Evolutionary conservation across 2,329 filamentous ascomycete species (phyloP).

Genomic region (Xylogone sp.): DNA sequence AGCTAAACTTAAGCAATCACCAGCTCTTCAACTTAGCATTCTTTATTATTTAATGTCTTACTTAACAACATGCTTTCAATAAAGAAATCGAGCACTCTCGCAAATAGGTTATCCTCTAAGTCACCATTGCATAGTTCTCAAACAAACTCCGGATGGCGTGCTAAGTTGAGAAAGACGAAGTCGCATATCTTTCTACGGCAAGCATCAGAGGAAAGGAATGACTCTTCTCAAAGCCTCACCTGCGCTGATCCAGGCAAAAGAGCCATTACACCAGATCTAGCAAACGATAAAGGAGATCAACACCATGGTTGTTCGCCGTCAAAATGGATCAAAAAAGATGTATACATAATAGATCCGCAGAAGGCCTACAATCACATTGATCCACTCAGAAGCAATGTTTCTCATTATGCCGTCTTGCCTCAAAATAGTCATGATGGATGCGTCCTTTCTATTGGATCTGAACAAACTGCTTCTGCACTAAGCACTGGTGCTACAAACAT

Average conservation of each 20-base stretch:
- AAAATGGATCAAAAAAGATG: neutral
- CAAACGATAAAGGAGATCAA: neutral
- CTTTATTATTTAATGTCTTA: neutral
- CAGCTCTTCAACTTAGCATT: neutral
- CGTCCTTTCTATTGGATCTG: too few species aligned
- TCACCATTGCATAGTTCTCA: neutral
- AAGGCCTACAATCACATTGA: neutral
- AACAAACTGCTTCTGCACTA: neutral
- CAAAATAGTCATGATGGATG: neutral
- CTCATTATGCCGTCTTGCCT: neutral
- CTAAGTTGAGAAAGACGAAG: neutral
- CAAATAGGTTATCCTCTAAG: neutral
- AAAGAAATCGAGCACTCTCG: neutral
- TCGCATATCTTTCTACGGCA: neutral
- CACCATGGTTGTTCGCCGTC: neutral
- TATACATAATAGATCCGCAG: neutral
- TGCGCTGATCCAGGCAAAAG: neutral
- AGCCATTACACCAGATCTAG: neutral
- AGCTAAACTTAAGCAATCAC: neutral
- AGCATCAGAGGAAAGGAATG: neutral
- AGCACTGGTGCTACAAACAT: neutral
- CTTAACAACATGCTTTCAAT: neutral
- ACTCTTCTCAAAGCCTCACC: neutral
- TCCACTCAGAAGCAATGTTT: neutral
- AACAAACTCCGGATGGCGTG: neutral